Evolutionary conservation across 176 grass and related monocot species (phyloP), one percentile per base, ranked within the genome.

Genomic region (bread wheat (Triticum aestivum)): DNA sequence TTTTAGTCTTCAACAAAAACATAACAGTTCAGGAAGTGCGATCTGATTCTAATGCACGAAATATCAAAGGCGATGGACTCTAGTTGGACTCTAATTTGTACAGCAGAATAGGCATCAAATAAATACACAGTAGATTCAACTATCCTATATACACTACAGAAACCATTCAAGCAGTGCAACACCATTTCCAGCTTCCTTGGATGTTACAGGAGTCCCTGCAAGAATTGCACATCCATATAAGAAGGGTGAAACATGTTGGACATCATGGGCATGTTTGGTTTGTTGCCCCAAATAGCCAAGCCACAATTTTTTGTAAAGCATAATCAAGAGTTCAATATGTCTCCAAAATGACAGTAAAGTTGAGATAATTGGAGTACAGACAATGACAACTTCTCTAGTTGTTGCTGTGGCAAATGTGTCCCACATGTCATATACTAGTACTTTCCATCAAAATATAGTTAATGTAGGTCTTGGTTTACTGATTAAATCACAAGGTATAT

Each of bases 151-250:
- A 83, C 27, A 52, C 82, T 89, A 89, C 69, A 88, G 83, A 58
- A 86, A 89, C 30, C 91, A 83, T 27, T 86, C 62, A 82, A 86
- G 58, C 42, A 79, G 29, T 65, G 68, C 65, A 90, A 80, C 91
- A 91, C 72, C 85, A 92, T 81, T 83, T 79, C 71, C 91, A 83
- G 66, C 73, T 56, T 89, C 82, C 88, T 86, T 52, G 75, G 73
- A 81, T 88, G 81, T 92, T 89, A 91, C 82, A 92, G 80, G 59
- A 58, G 84, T 34, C 89, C 88, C 86, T 93, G 91, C 83, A 95
- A 98, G 81, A 93, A 92, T 93, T 94, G 87, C 75, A 69, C 88
- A 83, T 91, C 78, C 82, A 77, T 82, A 98, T 94, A 92, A 98
- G 95, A 93, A 88, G 91, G 78, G 29, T 4, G 61, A 32, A 84